phyloP scores from a whole-genome alignment of 2,329 filamentous ascomycete species.

The Blumeria graminis region DNA sequence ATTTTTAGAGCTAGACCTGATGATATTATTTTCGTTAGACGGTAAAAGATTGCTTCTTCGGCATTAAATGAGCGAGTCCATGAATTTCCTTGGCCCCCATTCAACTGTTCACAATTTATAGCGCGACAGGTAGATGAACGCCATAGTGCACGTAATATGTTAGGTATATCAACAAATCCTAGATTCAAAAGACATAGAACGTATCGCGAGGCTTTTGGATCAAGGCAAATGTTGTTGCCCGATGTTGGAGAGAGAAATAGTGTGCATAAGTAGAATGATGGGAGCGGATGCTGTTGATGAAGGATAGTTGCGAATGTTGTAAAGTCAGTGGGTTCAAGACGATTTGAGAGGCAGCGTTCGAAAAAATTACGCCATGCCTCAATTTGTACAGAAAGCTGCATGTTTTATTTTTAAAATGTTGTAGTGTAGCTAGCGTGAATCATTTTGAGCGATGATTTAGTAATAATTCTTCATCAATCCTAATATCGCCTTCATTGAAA shows the following conservation, averaged over 20 bases:
- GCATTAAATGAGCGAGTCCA: slow-evolving; percentile 32
- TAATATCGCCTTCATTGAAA: no score
- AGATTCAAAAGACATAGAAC: slow-evolving; percentile 28
- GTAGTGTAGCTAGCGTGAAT: no score
- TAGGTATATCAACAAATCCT: slow-evolving; percentile 27
- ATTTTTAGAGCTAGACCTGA: slow-evolving; percentile 25
- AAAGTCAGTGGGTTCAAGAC: slow-evolving; percentile 30
- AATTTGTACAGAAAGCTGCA: not conserved
- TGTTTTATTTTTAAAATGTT: no score
- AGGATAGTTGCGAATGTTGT: slow-evolving; percentile 25
- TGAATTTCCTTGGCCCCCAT: slow-evolving; percentile 11
- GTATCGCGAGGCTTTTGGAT: slow-evolving; percentile 35
- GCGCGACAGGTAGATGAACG: slow-evolving; percentile 21
- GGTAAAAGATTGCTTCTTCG: slow-evolving; percentile 15
- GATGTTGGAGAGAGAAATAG: slow-evolving; percentile 31
- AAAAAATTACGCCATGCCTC: slow-evolving; percentile 27
- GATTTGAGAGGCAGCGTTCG: slow-evolving; percentile 22
- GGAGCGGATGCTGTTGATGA: slow-evolving; percentile 26
- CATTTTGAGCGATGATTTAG: no score
- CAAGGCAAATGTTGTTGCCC: slow-evolving; percentile 22
- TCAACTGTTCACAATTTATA: slow-evolving; percentile 1
- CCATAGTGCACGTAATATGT: slow-evolving; percentile 29
- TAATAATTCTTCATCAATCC: no score
- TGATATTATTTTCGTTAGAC: slow-evolving; percentile 14
- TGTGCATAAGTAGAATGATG: slow-evolving; percentile 27